Evolutionary conservation across 2,329 filamentous ascomycete species (phyloP).

Genomic region (Alternaria arborescens): DNA sequence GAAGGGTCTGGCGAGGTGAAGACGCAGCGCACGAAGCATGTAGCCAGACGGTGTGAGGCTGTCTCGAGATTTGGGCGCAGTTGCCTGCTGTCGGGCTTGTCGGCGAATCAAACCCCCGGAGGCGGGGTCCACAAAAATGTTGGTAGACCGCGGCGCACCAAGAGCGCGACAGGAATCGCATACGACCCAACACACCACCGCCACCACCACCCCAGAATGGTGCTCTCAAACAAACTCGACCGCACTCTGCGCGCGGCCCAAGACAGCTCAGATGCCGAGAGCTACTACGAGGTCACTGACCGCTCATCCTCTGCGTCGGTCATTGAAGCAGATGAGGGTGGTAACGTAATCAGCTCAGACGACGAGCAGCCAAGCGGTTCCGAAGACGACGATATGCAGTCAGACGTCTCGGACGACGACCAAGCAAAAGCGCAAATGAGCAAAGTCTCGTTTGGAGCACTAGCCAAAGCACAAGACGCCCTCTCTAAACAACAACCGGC

Average conservation of each 20-base stretch:
- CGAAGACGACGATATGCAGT: slow-evolving; percentile 41
- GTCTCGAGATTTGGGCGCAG: slow-evolving; percentile 11
- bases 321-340: slow-evolving; percentile 49
- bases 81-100: slow-evolving; percentile 24
- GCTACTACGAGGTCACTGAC: slow-evolving; percentile 52
- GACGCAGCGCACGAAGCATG: slow-evolving; percentile 20
- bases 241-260: slow-evolving; percentile 49
- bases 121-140: slow-evolving; percentile 29
- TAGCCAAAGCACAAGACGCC: slow-evolving; percentile 83
- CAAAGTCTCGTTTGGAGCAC: slow-evolving; percentile 84
- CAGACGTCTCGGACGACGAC: slow-evolving; percentile 50
- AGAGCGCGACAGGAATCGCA: background rate
- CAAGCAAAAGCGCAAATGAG: slow-evolving; percentile 59
- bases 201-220: slow-evolving; percentile 28
- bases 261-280: slow-evolving; percentile 49
- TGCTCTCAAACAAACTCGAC: slow-evolving; percentile 47
- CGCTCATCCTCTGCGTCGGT: slow-evolving; percentile 52
- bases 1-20: slow-evolving; percentile 15
- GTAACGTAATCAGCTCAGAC: slow-evolving; percentile 47
- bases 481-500: slow-evolving; percentile 56
- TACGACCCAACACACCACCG: background rate
- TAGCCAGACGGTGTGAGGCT: slow-evolving; percentile 14
- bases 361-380: slow-evolving; percentile 35
- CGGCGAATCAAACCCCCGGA: slow-evolving; percentile 21
- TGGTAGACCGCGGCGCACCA: slow-evolving; percentile 2